Evolutionary conservation across 225 moss, liverwort and hornwort genomes (phyloP), one percentile per base, ranked within the genome.

Genomic region (Neckera pumila): DNA sequence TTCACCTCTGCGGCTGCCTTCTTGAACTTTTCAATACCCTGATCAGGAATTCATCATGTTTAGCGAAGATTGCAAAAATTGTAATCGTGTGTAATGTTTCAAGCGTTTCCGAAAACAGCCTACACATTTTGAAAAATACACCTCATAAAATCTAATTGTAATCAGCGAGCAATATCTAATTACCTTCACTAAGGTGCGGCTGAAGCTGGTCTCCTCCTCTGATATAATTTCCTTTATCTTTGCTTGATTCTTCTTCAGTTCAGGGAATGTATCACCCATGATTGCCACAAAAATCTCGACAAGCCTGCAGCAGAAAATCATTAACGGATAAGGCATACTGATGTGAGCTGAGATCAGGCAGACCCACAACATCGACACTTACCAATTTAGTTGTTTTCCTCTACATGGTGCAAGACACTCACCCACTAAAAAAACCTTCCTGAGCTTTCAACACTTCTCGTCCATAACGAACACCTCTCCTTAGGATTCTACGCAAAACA

Each of bases 1-100:
- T 92, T 94, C 59, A 94, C 94, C 85, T 94, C 94, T 63, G 93
- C 89, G 45, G 93, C 94, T 78, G 94, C 94, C 84, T 94, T 94
- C 91, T 94, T 94, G 71, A 94, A 93, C 86, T 62, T 94, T 66
- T 94, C 94, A 81, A 94, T 94, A 70, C 94, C 93, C 92, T 94
- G 87, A 79, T 80, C 86, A 84, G 75, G 51, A 83, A 59, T 82
- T 38, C 72, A 85, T 21, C 53, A 54, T 59, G n/a, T 63, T 86
- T 34, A 87, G 77, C 56, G 53, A 83, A 79, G 31, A 43, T 36
- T 49, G 61, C 33, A 74, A 59, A 62, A 53, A 77, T 20, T 43
- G 36, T 18, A 56, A 79, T 62, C 62, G 11, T 34, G 56, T 47
- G 64, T 14, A 81, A 62, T 26, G n/a, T 70, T 66, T 84, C 76